Evolutionary conservation across 257 asterid species (phyloP).

Genomic region (Fraxinus cuspidata): DNA sequence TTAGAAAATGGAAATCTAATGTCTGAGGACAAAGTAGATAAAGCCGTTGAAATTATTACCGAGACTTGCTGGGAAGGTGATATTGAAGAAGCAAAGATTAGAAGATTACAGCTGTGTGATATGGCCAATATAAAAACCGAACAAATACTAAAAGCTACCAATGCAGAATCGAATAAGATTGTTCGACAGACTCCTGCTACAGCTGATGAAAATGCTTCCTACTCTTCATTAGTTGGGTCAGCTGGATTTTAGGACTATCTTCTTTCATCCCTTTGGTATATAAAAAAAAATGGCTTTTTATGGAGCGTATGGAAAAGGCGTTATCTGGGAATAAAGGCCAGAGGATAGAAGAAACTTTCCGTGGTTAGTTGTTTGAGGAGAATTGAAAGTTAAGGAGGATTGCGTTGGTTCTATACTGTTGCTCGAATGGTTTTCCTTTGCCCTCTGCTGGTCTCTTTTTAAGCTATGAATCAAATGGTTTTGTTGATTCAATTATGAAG

Average conservation of each 20-base stretch:
- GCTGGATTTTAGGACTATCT: constrained; percentile 63
- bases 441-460: neutral
- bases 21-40: constrained; percentile 58
- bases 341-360: neutral
- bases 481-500: neutral
- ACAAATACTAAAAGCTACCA: constrained; percentile 29
- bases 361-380: neutral
- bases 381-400: neutral
- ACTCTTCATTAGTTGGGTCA: constrained; percentile 86
- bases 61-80: constrained; percentile 98
- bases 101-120: constrained; percentile 53
- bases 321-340: neutral
- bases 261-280: neutral
- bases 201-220: constrained; percentile 78
- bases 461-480: neutral
- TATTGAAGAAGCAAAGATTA: constrained; percentile 68
- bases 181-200: constrained; percentile 30
- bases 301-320: neutral
- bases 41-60: constrained; percentile 67
- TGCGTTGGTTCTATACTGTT: neutral
- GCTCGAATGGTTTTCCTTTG: neutral
- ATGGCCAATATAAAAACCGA: constrained; percentile 52
- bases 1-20: constrained; percentile 62
- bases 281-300: neutral
- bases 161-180: constrained; percentile 29